A percentile compares a stretch with the other conserved stretches of the same genome.
Conservation (phyloP, 768 basidiomycete genomes). For the Vishniacozyma victoriae region DNA sequence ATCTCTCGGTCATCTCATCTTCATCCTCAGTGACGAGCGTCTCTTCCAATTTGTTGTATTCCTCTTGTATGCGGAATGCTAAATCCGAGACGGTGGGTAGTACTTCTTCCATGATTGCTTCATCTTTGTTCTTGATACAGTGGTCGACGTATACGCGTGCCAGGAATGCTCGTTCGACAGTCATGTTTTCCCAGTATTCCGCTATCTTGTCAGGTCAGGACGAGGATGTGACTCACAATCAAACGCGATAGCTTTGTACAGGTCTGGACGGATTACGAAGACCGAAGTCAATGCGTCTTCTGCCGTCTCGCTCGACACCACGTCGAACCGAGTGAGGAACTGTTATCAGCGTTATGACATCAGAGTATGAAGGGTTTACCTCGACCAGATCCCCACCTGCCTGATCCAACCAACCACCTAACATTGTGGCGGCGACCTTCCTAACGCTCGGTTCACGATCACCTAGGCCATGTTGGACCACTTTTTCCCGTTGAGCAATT, state of each 20-base stretch:
- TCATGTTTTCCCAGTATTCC: conserved; percentile 63
- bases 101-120: conserved; percentile 49
- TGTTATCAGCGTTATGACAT: conserved; percentile 19
- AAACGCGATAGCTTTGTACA: conserved; percentile 66
- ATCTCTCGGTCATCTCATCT: conserved; percentile 48
- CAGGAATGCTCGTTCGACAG: conserved; percentile 71
- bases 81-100: conserved; percentile 80
- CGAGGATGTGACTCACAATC: conserved; percentile 52
- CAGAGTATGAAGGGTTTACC: conserved; percentile 21
- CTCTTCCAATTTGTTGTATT: conserved; percentile 59
- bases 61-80: conserved; percentile 66
- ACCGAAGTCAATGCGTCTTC: conserved; percentile 69
- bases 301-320: conserved; percentile 52
- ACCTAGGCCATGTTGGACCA: conserved; percentile 74
- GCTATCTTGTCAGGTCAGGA: conserved; percentile 51
- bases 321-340: conserved; percentile 45
- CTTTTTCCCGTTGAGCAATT: conserved; percentile 66
- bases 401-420: conserved; percentile 70
- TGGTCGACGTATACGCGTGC: conserved; percentile 76
- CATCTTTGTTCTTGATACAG: conserved; percentile 54
- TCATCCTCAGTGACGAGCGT: conserved; percentile 43
- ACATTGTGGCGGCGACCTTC: conserved; percentile 63
- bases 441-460: conserved; percentile 75
- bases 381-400: conserved; percentile 51
- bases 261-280: conserved; percentile 60